Conservation (phyloP, 2,329 filamentous ascomycete species). For the Ascosphaera aggregata region DNA sequence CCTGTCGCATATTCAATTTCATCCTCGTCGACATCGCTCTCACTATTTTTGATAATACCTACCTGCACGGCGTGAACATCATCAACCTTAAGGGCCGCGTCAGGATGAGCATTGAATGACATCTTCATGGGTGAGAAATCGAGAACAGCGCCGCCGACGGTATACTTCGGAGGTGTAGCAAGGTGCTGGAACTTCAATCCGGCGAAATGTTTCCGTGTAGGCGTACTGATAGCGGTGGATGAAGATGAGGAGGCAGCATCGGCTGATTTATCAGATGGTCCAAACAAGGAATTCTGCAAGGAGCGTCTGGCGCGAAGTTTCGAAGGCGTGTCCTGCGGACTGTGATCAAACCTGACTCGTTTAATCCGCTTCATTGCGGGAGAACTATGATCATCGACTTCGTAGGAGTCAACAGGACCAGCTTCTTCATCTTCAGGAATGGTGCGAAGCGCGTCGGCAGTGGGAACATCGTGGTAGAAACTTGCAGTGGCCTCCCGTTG, state of each 20-base stretch:
- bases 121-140: background rate
- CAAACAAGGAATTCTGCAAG: constrained; percentile 1
- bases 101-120: background rate
- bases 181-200: background rate
- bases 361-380: constrained; percentile 5
- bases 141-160: background rate
- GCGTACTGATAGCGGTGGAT: background rate
- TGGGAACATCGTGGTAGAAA: background rate
- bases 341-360: constrained; percentile 14
- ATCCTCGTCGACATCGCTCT: background rate
- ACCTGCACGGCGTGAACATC: background rate
- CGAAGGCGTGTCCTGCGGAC: constrained; percentile 13
- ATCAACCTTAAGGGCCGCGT: background rate
- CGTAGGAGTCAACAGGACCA: background rate
- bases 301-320: constrained; percentile 7
- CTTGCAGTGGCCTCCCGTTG: too few relatives aligned
- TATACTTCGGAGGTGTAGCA: background rate
- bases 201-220: background rate
- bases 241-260: background rate
- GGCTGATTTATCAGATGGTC: background rate
- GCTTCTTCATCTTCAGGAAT: background rate
- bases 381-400: background rate
- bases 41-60: too few relatives aligned
- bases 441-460: background rate
- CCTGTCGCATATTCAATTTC: background rate